Evolutionary conservation across 2,329 filamentous ascomycete genomes (phyloP).

Genomic region (Knufia fluminis): DNA sequence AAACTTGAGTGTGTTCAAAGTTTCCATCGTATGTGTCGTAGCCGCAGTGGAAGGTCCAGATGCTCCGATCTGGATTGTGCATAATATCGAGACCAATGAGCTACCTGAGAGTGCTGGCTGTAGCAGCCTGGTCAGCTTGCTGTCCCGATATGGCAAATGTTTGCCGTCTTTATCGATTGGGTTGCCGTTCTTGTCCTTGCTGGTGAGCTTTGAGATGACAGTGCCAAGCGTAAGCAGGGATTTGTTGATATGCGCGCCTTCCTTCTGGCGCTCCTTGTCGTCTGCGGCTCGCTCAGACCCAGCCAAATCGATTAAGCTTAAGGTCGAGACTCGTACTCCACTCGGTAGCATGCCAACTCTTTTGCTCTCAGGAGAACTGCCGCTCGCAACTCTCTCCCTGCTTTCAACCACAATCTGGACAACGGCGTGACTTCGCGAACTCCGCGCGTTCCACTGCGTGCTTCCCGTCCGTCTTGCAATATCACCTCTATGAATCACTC

Average conservation of each 20-base stretch:
- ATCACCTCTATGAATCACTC: conserved; percentile 91
- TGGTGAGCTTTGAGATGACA: conserved; percentile 83
- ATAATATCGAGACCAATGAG: conserved; percentile 92
- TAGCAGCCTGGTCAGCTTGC: conserved; percentile 85
- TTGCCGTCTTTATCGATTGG: conserved; percentile 72
- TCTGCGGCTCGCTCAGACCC: conserved; percentile 95
- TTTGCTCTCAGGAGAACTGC: conserved; percentile 45
- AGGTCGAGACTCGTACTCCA: conserved; percentile 86
- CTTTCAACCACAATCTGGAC: conserved; percentile 98
- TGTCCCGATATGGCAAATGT: conserved; percentile 92
- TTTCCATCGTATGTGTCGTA: conserved; percentile 73
- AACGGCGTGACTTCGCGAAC: conserved; percentile 94
- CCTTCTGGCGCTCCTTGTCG: conserved; percentile 82
- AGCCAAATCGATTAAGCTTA: conserved; percentile 92
- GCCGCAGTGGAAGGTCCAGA: conserved; percentile 61
- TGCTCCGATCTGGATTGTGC: conserved; percentile 85
- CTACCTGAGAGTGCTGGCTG: conserved; percentile 89
- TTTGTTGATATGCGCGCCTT: conserved; percentile 98
- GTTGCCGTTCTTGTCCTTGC: conserved; percentile 72
- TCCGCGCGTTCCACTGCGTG: conserved; percentile 93
- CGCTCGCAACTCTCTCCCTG: conserved; percentile 63
- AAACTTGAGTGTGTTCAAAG: conserved; percentile 92
- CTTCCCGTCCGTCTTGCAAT: conserved; percentile 82
- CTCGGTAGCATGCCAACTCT: conserved; percentile 65
- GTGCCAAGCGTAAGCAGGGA: conserved; percentile 89